Evolutionary conservation across 2,329 filamentous ascomycete genomes (phyloP).

Genomic region (Colletotrichum musae): DNA sequence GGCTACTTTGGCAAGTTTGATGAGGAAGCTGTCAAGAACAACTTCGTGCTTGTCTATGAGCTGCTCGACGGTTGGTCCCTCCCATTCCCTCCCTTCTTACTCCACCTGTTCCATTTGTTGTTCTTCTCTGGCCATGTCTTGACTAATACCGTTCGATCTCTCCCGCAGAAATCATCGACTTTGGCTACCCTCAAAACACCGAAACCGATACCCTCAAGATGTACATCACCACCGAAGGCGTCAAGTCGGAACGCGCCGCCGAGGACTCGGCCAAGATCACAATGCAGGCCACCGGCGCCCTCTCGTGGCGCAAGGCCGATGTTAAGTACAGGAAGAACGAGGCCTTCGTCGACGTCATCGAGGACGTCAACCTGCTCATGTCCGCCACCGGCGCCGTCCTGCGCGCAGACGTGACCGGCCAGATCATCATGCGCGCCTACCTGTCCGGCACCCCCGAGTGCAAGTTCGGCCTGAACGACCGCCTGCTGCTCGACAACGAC

Average conservation of each 20-base stretch:
- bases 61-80: conserved; percentile 83
- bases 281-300: conserved; percentile 97
- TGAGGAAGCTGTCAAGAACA: conserved; percentile 99
- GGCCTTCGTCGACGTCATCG: conserved; percentile 98
- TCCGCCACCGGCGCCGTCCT: conserved; percentile 97
- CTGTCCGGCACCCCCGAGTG: conserved; percentile 97
- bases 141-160: neutral
- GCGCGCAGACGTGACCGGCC: conserved; percentile 94
- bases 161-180: conserved; percentile 90
- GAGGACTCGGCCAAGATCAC: conserved; percentile 98
- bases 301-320: conserved; percentile 97
- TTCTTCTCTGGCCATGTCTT: neutral
- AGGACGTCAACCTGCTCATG: conserved; percentile 99
- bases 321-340: conserved; percentile 99
- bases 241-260: conserved; percentile 88
- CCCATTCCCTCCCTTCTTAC: too few relatives aligned
- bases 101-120: too few relatives aligned
- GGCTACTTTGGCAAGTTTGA: conserved; percentile 99
- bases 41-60: conserved; percentile 99
- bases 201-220: conserved; percentile 99
- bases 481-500: conserved; percentile 88
- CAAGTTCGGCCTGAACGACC: conserved; percentile 98
- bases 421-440: conserved; percentile 99
- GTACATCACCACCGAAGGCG: conserved; percentile 99
- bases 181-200: conserved; percentile 98